Evolutionary conservation across 2,329 filamentous ascomycete genomes (phyloP), one percentile per base, ranked within the genome.

Genomic region (Lithohypha guttulata): DNA sequence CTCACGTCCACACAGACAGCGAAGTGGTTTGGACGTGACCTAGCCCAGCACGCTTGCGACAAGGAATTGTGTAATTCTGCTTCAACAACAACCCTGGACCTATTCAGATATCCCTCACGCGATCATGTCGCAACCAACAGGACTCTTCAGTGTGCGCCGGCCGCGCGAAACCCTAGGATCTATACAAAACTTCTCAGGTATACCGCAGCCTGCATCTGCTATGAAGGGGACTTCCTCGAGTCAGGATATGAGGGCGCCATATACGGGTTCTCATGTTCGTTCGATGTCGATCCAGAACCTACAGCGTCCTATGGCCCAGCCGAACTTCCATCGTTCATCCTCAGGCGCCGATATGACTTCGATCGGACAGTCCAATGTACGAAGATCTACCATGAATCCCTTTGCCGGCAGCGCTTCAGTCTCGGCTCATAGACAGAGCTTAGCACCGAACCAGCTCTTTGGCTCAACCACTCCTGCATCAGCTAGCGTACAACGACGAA

Each of bases 141-240:
- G 82, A 56, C 70, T 91, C 57, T 95, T 89, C 73, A 94, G 86
- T 57, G 84, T 93, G 59, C 85, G 85, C 63, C 81, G 87, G 56
- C 82, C 84, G 52, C 77, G 89, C 71, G 87, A 93, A 85, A 95
- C 91, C 39, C 75, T 96, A 44, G 87, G 81, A 49, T 79, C 79
- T 50, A 77, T 94, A 55, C 89, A 77, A 59, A 77, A 79, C 59
- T 89, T 86, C 60, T 82, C 83, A 14, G 76, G 77, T 15, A 84
- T 98, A 47, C 91, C 91, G 14, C 85, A 93, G 64, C 89, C 91
- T 6, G 74, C 83, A 19, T 96, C 89, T 27, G 84, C 86, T 27
- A 81, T 98, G 73, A 98, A 98, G 68, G 84, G 91, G 59, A 82
- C 84, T 20, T 91, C 79, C 55, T 87, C 85, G 9, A 78, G 77